Evolutionary conservation across 2,329 filamentous ascomycete genomes (phyloP), one percentile per base, ranked within the genome.

Genomic region (Exophiala sideris): DNA sequence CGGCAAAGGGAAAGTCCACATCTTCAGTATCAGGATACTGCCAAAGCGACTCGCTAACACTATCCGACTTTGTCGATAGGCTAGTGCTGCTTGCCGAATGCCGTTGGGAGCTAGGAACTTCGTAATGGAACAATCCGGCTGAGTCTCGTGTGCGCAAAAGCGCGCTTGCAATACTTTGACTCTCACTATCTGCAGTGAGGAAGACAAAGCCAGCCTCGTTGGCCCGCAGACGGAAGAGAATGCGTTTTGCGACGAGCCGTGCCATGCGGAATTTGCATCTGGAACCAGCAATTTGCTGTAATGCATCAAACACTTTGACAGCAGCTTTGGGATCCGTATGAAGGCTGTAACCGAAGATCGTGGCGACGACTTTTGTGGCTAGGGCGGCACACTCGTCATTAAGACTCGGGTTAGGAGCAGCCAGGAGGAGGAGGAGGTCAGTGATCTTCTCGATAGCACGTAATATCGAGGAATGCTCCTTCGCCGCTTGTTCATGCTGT

Each of bases 191-290:
- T 33, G 81, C 73, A 6, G 84, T 84, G 49, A 96, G 75, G 54
- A 87, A 89, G 3, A 96, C 80, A 41, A 85, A 81, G 61, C 91
- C 83, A 8, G 87, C 83, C 67, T 87, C 89, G 70, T 96, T 90
- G 18, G 90, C 89, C 54, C 91, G 83, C 29, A 96, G 74, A 40
- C 91, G 84, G 67, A 95, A 92, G 2, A 96, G 75, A 40, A 92
- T 72, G 64, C 89, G 90, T 76, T 91, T 82, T 2, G 86, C 85
- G 10, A 84, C 85, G 21, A 94, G 73, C 5, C 88, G 85, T 48
- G 87, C 85, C 69, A 89, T 85, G 5, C 79, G 75, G 55, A 87
- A 86, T 57, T 80, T 83, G 32, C 78, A 59, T 21, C 16, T 20
- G 18, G 54, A 34, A 42, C 56, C 49, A 18, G 56, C 56, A 16